Evolutionary conservation across 495 filamentous ascomycete species (phyloP).

Genomic region (Hyaloscypha variabilis): DNA sequence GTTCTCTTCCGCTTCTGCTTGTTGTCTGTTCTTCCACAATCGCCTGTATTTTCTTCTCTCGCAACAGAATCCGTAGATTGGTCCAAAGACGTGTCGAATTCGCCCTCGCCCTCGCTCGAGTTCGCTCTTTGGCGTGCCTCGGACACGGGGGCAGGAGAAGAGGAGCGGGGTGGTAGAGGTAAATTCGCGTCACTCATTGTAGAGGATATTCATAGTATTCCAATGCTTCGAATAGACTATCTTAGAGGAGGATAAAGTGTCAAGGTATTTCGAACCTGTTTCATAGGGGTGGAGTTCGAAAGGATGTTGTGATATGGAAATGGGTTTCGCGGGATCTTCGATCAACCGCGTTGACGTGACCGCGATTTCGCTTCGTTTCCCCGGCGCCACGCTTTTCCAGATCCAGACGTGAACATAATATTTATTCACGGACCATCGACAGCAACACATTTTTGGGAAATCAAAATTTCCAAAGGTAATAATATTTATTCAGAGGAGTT

Average conservation of each 20-base stretch:
- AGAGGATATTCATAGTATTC: conserved; percentile 30
- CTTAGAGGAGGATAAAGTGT: conserved; percentile 14
- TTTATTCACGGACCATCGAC: not conserved
- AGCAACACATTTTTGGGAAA: conserved; percentile 1
- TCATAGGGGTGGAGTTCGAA: conserved; percentile 13
- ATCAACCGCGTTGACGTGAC: not conserved
- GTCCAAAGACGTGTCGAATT: conserved; percentile 17
- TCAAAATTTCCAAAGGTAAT: not conserved
- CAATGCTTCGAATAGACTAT: conserved; percentile 9
- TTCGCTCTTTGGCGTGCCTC: conserved; percentile 10
- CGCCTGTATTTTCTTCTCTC: conserved; percentile 21
- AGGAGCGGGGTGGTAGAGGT: conserved; percentile 32
- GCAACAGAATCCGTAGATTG: conserved; percentile 1
- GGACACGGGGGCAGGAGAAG: conserved; percentile 15
- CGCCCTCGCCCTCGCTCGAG: conserved; percentile 20
- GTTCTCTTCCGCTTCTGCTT: conserved; percentile 55
- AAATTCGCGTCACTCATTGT: conserved; percentile 35
- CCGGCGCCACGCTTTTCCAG: not conserved
- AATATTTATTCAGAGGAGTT: not conserved
- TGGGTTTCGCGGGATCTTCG: conserved; percentile 2
- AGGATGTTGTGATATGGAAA: conserved; percentile 26
- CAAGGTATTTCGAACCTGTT: not conserved
- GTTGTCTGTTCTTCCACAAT: conserved; percentile 18
- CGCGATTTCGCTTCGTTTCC: not conserved
- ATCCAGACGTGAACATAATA: not conserved